phyloP scores from a whole-genome alignment of 2,329 filamentous ascomycete species.

The Trichoderma sp. region DNA sequence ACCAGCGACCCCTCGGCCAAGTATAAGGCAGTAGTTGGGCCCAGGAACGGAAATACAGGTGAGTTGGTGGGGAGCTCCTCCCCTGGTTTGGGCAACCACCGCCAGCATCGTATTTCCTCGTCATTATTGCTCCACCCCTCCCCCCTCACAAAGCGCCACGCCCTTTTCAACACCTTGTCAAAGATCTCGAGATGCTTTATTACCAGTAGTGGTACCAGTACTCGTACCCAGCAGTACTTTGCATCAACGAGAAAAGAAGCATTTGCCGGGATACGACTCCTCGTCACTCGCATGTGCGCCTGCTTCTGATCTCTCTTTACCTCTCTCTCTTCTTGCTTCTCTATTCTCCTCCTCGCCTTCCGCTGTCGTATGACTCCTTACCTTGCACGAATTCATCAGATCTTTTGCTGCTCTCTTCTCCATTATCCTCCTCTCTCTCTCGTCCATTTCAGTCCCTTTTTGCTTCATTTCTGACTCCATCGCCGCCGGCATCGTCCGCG shows the following conservation, averaged over 20 bases:
- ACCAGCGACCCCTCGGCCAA: background rate
- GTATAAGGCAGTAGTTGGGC: slow-evolving; percentile 2
- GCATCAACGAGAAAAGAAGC: background rate
- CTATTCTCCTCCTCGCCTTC: background rate
- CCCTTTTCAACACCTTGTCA: slow-evolving; percentile 19
- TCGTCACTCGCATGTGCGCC: slow-evolving; percentile 13
- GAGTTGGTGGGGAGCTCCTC: slow-evolving; percentile 19
- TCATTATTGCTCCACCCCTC: slow-evolving; percentile 16
- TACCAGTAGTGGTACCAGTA: background rate
- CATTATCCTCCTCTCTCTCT: background rate
- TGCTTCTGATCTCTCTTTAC: background rate
- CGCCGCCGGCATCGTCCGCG: slow-evolving; percentile 4
- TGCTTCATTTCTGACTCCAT: background rate
- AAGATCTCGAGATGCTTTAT: slow-evolving; percentile 15
- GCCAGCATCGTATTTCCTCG: slow-evolving; percentile 10
- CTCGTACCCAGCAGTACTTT: background rate
- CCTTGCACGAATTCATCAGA: too few relatives aligned
- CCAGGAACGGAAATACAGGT: slow-evolving; percentile 8
- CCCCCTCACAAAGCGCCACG: slow-evolving; percentile 16
- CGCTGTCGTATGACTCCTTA: background rate
- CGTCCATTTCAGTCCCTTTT: background rate
- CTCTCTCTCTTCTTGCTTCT: background rate
- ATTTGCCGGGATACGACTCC: background rate
- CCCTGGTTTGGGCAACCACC: slow-evolving; percentile 20
- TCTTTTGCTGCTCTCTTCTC: background rate